Conservation (phyloP, 2,329 filamentous ascomycete species). For the Rhexocercosporidium sp. region DNA sequence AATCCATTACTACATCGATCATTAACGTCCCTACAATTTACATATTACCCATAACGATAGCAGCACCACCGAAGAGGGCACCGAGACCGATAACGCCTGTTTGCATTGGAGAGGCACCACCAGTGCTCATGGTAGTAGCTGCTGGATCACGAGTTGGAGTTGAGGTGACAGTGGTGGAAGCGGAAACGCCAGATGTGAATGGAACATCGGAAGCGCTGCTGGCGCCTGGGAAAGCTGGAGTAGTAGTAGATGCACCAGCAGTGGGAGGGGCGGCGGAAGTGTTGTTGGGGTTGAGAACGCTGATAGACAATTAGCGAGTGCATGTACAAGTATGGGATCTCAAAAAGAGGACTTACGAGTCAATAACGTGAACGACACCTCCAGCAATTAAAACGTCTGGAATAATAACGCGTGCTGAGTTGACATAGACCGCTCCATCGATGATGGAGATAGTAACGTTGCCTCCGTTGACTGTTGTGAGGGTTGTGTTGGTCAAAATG, state of each 20-base stretch:
- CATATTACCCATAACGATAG: constrained; percentile 10
- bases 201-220: constrained; percentile 53
- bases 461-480: constrained; percentile 36
- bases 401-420: constrained; percentile 44
- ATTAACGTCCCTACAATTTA: neutral
- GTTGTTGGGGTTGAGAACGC: constrained; percentile 61
- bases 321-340: neutral
- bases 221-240: constrained; percentile 60
- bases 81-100: constrained; percentile 50
- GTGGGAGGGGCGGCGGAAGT: constrained; percentile 45
- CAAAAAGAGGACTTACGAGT: constrained; percentile 47
- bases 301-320: constrained; percentile 28
- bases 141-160: constrained; percentile 33
- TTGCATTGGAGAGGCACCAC: constrained; percentile 44
- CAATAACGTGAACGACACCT: constrained; percentile 45
- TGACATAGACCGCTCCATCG: constrained; percentile 45
- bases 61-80: constrained; percentile 52
- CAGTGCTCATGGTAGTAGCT: constrained; percentile 40
- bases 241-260: constrained; percentile 50
- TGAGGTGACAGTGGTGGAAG: constrained; percentile 43
- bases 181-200: constrained; percentile 59
- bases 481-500: constrained; percentile 36
- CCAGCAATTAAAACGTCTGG: constrained; percentile 43
- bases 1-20: constrained; percentile 1
- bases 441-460: constrained; percentile 43